Evolutionary conservation across 2,329 filamentous ascomycete genomes (phyloP).

Genomic region (Incumbomyces delicatus): DNA sequence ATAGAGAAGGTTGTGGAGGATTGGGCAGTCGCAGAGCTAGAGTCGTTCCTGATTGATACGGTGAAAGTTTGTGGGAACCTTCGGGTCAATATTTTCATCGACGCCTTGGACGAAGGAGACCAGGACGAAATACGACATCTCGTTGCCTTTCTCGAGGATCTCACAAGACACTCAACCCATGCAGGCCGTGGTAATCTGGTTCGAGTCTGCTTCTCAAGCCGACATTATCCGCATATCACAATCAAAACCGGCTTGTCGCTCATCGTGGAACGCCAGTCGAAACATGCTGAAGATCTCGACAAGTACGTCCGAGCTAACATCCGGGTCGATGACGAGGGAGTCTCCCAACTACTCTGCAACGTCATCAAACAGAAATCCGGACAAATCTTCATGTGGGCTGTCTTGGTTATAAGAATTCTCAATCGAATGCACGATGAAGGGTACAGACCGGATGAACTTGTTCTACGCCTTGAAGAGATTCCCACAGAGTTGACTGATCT

Average conservation of each 20-base stretch:
- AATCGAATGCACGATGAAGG: slow-evolving; percentile 31
- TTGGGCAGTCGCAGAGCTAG: background rate
- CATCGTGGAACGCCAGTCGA: slow-evolving; percentile 27
- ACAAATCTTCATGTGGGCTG: slow-evolving; percentile 39
- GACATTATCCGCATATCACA: slow-evolving; percentile 35
- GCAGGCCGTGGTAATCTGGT: slow-evolving; percentile 12
- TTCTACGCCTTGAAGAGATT: slow-evolving; percentile 28
- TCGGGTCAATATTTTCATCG: slow-evolving; percentile 26
- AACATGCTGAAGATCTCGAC: slow-evolving; percentile 25
- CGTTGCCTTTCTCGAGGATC: slow-evolving; percentile 27
- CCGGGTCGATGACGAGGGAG: background rate
- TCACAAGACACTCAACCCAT: slow-evolving; percentile 17
- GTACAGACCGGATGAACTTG: slow-evolving; percentile 21
- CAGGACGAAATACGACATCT: slow-evolving; percentile 31
- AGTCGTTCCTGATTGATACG: background rate
- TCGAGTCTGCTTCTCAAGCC: slow-evolving; percentile 32
- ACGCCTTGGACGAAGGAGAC: slow-evolving; percentile 40
- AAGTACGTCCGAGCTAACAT: slow-evolving; percentile 24
- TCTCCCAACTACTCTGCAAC: slow-evolving; percentile 16
- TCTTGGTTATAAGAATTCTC: slow-evolving; percentile 36
- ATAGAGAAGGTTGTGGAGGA: background rate
- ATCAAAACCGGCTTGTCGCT: slow-evolving; percentile 24
- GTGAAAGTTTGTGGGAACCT: background rate
- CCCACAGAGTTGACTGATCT: slow-evolving; percentile 36
- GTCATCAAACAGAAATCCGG: slow-evolving; percentile 29